Evolutionary conservation across 352 stramenopile genomes (phyloP).

Genomic region (Globisporangium paroecandrum): DNA sequence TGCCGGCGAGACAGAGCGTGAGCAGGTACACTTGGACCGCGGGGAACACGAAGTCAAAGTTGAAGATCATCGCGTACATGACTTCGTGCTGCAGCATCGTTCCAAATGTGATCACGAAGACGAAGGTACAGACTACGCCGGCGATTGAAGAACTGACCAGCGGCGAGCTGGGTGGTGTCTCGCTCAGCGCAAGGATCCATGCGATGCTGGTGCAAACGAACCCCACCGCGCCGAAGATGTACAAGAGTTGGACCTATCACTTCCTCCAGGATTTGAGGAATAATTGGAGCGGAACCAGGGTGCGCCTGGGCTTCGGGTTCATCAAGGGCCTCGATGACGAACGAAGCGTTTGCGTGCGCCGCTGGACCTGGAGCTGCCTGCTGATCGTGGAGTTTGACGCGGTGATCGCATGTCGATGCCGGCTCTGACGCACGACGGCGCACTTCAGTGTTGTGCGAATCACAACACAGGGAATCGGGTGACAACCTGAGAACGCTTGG

Average conservation of each 20-base stretch:
- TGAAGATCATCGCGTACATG: conserved; percentile 1
- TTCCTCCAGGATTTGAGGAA: not conserved
- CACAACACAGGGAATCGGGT: not conserved
- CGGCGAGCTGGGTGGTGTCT: not conserved
- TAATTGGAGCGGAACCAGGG: not conserved
- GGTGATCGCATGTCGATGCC: not conserved
- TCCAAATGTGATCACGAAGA: not conserved
- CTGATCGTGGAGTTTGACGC: not conserved
- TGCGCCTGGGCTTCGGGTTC: not conserved
- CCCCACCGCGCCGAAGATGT: not conserved
- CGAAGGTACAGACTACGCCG: not conserved
- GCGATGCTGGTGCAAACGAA: not conserved
- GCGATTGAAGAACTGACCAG: not conserved
- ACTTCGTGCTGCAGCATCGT: not conserved
- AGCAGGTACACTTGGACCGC: not conserved
- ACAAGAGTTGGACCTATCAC: not conserved
- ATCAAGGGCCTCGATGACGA: not conserved
- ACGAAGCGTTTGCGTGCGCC: not conserved
- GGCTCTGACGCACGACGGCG: not conserved
- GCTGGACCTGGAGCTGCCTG: not conserved
- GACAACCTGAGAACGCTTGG: not conserved
- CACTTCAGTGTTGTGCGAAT: not conserved
- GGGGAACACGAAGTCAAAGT: conserved; percentile 1
- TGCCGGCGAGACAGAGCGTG: not conserved
- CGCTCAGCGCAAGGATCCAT: not conserved